Evolutionary conservation across 768 basidiomycete genomes (phyloP).

Genomic region (Agrocybe praecox): DNA sequence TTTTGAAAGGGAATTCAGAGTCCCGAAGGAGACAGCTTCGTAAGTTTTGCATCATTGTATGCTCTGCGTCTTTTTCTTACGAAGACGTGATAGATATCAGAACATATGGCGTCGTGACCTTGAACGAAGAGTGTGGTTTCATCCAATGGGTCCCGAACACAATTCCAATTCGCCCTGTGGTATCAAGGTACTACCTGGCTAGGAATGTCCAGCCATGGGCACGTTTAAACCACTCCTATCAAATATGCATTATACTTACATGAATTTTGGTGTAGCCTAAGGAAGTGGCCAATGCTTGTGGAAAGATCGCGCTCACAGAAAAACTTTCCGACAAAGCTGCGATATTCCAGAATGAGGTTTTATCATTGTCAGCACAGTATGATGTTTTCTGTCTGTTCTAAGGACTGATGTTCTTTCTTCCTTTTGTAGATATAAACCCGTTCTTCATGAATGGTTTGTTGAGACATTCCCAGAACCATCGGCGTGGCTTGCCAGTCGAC

Average conservation of each 20-base stretch:
- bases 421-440: slow-evolving; percentile 66
- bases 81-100: slow-evolving; percentile 71
- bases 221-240: slow-evolving; percentile 13
- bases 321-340: slow-evolving; percentile 16
- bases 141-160: slow-evolving; percentile 99
- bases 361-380: slow-evolving; percentile 50
- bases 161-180: slow-evolving; percentile 74
- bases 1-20: slow-evolving; percentile 92
- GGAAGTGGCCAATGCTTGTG: slow-evolving; percentile 3
- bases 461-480: slow-evolving; percentile 97
- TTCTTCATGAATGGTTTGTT: slow-evolving; percentile 97
- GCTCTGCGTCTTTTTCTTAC: neutral
- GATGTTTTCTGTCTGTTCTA: neutral
- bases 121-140: slow-evolving; percentile 97
- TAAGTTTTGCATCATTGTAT: slow-evolving; percentile 40
- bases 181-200: slow-evolving; percentile 67
- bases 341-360: slow-evolving; percentile 54
- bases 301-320: neutral
- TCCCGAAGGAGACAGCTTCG: slow-evolving; percentile 89
- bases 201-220: slow-evolving; percentile 44
- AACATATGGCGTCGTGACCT: slow-evolving; percentile 97
- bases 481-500: slow-evolving; percentile 89
- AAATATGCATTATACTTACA: neutral
- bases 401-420: neutral
- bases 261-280: slow-evolving; percentile 31